These are phyloP conservation scores for Xanthoparmelia taractica DNA, from an alignment of 495 filamentous ascomycete species.

Conservation along the genomic window DNA sequence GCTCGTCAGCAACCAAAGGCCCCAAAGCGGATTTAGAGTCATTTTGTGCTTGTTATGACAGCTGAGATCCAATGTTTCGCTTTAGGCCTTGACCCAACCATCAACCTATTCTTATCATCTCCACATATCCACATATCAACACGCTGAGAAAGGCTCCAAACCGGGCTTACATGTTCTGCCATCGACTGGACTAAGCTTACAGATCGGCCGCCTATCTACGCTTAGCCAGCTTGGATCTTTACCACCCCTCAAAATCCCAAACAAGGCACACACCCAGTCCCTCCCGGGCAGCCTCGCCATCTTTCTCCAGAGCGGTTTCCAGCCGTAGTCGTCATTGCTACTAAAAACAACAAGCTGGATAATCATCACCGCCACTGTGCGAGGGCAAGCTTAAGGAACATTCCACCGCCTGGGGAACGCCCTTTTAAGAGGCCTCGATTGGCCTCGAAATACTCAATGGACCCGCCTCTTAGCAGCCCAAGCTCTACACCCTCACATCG, in stretches of 20 bases:
- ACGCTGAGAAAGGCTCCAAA: neutral
- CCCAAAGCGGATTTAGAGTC: neutral
- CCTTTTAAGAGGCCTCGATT: constrained; percentile 24
- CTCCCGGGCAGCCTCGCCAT: neutral
- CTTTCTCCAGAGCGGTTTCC: neutral
- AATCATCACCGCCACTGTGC: constrained; percentile 8
- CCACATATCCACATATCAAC: neutral
- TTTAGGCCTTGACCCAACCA: neutral
- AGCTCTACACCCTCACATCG: constrained; percentile 10
- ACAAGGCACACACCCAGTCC: neutral
- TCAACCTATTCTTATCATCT: neutral
- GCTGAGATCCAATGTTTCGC: neutral
- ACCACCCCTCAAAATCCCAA: neutral
- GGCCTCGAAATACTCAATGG: constrained; percentile 20
- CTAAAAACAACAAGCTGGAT: constrained; percentile 19
- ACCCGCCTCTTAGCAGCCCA: constrained; percentile 8
- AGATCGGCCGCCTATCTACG: neutral
- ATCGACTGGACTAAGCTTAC: neutral
- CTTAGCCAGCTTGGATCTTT: no score
- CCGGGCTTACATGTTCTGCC: neutral
- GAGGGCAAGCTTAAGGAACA: constrained; percentile 14
- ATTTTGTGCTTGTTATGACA: neutral
- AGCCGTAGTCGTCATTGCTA: neutral
- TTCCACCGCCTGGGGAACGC: constrained; percentile 18
- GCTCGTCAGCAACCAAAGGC: neutral